Evolutionary conservation across 176 grass and related monocot species (phyloP), one percentile per base, ranked within the genome.

Genomic region (Lolium perenne): DNA sequence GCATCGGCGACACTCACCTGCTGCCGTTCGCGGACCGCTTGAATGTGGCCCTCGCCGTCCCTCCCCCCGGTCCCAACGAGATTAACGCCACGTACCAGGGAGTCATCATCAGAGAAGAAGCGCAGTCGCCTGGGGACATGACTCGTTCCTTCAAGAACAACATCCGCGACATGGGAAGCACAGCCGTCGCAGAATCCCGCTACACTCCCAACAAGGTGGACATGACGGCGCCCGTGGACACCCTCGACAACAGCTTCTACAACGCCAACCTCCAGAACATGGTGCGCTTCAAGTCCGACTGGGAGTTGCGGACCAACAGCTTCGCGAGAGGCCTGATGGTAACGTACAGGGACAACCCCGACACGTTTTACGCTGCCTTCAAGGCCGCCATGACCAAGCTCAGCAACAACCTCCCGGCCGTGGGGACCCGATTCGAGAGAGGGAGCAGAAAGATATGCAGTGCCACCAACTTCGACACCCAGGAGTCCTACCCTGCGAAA

Each of bases 251-350:
- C 71, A 64, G 50, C 67, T 92, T 79, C 82, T 88, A 78, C 62
- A n/a, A 25, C 21, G 59, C 21, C 46, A 57, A 58, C 9, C 29
- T 13, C 29, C 18, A 80, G 18, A 87, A 83, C 23, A 58, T 48
- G 80, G 86, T 75, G 50, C 38, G 83, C 62, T 66, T 92, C 41
- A 71, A 48, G 47, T 80, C 86, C 1, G 90, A 92, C 58, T 67
- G 78, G 74, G 76, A 57, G 55, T 12, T 55, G 4, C 35, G 14
- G 63, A 67, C 63, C 1, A 2, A 8, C 29, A 38, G 12, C 0
- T 1, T 7, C 59, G 59, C 55, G 17, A 2, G 1, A 2, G 17
- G 7, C 16, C 55, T 57, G 16, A 20, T 57, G 55, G 6, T 2
- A 7, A 57, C 16, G 3, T 62, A 25, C 1, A 22, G 9, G 59